Evolutionary conservation across 148 eudicot genomes (phyloP), one percentile per base, ranked within the genome.

Genomic region (Suaeda aralocaspica): DNA sequence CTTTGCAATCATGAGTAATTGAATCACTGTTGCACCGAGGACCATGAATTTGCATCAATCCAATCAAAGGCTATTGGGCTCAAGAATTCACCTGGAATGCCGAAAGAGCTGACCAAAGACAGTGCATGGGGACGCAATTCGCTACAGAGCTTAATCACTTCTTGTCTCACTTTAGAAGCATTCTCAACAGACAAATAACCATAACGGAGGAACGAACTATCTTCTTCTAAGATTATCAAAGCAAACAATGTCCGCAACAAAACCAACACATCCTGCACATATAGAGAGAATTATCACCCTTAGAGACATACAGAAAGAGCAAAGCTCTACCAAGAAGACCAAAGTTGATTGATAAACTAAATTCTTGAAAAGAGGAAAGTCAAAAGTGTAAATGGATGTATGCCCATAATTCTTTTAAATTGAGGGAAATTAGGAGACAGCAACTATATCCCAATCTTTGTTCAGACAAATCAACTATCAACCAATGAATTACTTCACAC

Each of bases 121-220:
- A 89, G 83, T n/a, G 96, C 90, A 42, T 90, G 95, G 13, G 92
- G 98, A 16, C 97, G 86, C 42, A 91, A 71, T 79, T 94, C 96
- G 52, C 81, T 78, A 85, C 99, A 94, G 25, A 94, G 90, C 60
- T 78, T 86, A 2, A 76, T 70, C 64, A 94, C 88, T 83, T 91
- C 96, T 74, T 84, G 82, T 68, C 99, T 86, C 77, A 94, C 87
- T 12, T 64, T 73, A 31, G 85, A 88, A 66, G 91, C 96, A 71
- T 86, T 82, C 59, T 81, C 93, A 8, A 70, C 75, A 42, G 96
- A 77, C 28, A 94, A 58, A 77, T 82, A 84, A 4, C 99, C 99
- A 21, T 91, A 94, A 11, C 96, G 89, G 18, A 93, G 97, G 83
- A 93, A 93, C 9, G 95, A 79, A 48, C 88, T 73, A 66, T 93